Conservation (phyloP, 2,329 filamentous ascomycete species). For the Fusarium subtropicale region DNA sequence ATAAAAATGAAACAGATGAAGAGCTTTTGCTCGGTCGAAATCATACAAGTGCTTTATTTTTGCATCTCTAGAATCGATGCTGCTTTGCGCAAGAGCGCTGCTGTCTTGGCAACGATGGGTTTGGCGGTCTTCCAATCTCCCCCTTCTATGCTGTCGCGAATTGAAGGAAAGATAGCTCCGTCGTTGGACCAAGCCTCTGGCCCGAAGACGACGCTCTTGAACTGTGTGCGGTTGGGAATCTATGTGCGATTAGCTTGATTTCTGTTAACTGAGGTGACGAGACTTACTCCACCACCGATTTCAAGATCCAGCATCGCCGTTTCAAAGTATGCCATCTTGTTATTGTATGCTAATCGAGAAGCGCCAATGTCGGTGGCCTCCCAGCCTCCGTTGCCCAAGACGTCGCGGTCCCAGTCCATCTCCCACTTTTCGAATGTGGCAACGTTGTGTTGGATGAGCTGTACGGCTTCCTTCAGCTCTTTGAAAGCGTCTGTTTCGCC, state of each 20-base stretch:
- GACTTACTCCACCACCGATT: conserved; percentile 77
- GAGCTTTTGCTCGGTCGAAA: conserved; percentile 23
- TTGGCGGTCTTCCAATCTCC: conserved; percentile 78
- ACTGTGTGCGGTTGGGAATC: conserved; percentile 89
- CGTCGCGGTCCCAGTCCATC: conserved; percentile 76
- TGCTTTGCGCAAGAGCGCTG: conserved; percentile 73
- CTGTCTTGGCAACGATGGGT: conserved; percentile 76
- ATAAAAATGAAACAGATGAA: conserved; percentile 20
- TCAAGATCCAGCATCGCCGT: conserved; percentile 83
- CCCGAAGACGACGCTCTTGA: conserved; percentile 91
- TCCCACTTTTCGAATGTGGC: conserved; percentile 81
- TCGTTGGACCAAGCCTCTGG: conserved; percentile 77
- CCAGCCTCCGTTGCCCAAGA: conserved; percentile 78
- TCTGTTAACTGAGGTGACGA: background rate
- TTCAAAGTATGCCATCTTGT: conserved; percentile 83
- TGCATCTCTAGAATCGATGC: conserved; percentile 53
- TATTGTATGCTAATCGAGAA: conserved; percentile 80
- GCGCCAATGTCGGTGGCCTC: conserved; percentile 77
- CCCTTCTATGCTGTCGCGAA: conserved; percentile 80
- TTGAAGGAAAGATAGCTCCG: conserved; percentile 69
- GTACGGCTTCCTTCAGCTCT: conserved; percentile 66
- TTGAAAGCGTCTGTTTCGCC: conserved; percentile 42
- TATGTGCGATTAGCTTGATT: conserved; percentile 51
- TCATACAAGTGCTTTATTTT: conserved; percentile 36
- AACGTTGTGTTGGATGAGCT: conserved; percentile 63